A percentile compares a stretch with the other conserved stretches of the same genome.
phyloP scores from a whole-genome alignment of 257 asterid species.

The Euphrasia confusa region DNA sequence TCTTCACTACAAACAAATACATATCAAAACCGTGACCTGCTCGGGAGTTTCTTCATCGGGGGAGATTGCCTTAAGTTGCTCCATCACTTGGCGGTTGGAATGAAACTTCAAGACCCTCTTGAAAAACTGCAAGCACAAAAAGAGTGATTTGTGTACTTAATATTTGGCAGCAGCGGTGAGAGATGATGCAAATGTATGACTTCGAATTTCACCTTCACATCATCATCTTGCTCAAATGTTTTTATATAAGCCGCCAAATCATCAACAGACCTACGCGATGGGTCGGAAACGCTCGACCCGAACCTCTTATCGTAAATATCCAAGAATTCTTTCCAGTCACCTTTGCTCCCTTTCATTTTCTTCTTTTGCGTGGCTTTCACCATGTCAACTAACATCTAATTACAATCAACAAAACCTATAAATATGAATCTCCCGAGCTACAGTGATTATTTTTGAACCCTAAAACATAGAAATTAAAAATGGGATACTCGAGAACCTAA shows the following conservation, averaged over 20 bases:
- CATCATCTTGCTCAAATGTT: slow-evolving; percentile 48
- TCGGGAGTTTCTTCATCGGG: slow-evolving; percentile 63
- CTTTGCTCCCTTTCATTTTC: slow-evolving; percentile 41
- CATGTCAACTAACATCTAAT: slow-evolving; percentile 44
- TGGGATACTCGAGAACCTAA: neutral
- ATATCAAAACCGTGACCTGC: slow-evolving; percentile 45
- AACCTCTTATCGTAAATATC: slow-evolving; percentile 51
- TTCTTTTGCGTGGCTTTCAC: slow-evolving; percentile 52
- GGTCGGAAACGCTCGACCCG: slow-evolving; percentile 82
- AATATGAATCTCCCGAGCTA: slow-evolving; percentile 1
- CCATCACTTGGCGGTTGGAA: slow-evolving; percentile 44
- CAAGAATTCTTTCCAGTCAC: slow-evolving; percentile 70
- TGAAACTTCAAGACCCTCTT: slow-evolving; percentile 54
- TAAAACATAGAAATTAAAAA: neutral
- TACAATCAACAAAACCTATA: neutral
- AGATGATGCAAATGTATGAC: too few species aligned
- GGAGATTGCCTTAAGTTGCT: slow-evolving; percentile 40
- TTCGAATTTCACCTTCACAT: slow-evolving; percentile 49
- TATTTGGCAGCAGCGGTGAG: neutral
- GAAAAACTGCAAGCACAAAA: slow-evolving; percentile 48
- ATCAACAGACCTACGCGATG: slow-evolving; percentile 65
- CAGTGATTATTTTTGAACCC: neutral
- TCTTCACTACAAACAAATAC: neutral
- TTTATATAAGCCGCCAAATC: slow-evolving; percentile 55
- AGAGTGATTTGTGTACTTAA: neutral